These are phyloP conservation scores for Pistacia integerrima DNA, from an alignment of 345 rosid genomes.

Conservation along the genomic window DNA sequence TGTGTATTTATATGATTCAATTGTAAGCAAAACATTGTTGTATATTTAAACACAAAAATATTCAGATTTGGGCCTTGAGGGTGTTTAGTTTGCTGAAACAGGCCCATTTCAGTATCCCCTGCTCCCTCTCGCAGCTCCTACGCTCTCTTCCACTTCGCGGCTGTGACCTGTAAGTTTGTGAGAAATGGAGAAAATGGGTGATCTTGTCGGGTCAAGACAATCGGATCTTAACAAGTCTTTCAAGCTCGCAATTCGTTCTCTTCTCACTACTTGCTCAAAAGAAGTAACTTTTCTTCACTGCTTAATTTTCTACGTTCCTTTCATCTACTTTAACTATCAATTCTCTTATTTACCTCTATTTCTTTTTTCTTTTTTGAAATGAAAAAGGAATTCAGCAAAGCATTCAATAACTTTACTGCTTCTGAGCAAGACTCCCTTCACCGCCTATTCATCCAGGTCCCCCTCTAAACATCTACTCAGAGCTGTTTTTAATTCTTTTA, in stretches of 20 bases:
- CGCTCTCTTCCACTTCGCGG: not conserved
- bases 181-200: slow-evolving; percentile 29
- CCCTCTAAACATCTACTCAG: not conserved
- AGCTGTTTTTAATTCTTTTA: not conserved
- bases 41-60: too few relatives aligned
- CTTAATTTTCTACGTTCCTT: not conserved
- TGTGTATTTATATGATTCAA: too few relatives aligned
- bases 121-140: not conserved
- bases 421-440: slow-evolving; percentile 54
- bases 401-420: slow-evolving; percentile 49
- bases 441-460: slow-evolving; percentile 58
- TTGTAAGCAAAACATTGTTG: too few relatives aligned
- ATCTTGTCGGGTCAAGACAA: slow-evolving; percentile 37
- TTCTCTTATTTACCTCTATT: not conserved
- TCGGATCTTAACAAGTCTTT: slow-evolving; percentile 52
- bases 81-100: too few relatives aligned
- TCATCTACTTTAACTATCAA: too few relatives aligned
- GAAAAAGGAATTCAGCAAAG: slow-evolving; percentile 48
- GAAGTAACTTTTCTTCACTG: slow-evolving; percentile 33
- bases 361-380: not conserved
- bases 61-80: too few relatives aligned
- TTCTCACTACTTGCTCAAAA: slow-evolving; percentile 62
- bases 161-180: too few relatives aligned
- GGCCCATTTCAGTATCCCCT: not conserved
- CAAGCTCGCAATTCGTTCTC: slow-evolving; percentile 56